Percentiles rank a stretch among this genome's conserved stretches.
Conservation (phyloP, 1,284 basidiomycete genomes). For the Malassezia furfur region DNA sequence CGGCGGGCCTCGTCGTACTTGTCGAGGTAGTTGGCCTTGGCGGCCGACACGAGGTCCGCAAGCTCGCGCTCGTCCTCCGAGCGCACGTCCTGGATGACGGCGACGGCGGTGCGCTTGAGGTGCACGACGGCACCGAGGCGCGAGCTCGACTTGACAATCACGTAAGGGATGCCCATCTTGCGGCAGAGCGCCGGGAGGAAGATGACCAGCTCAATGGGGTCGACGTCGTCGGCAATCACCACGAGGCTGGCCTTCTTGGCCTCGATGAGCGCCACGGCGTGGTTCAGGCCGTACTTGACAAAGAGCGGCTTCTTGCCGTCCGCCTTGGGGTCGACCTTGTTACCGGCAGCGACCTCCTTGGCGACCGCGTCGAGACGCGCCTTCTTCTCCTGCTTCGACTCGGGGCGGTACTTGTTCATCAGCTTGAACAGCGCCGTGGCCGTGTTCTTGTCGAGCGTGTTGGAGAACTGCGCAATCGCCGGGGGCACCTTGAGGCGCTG, state of each 20-base stretch:
- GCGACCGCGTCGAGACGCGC: slow-evolving; percentile 71
- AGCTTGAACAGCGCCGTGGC: slow-evolving; percentile 97
- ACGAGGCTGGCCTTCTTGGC: slow-evolving; percentile 96
- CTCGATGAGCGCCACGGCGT: slow-evolving; percentile 77
- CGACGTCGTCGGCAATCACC: slow-evolving; percentile 94
- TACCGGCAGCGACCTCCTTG: slow-evolving; percentile 63
- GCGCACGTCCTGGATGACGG: slow-evolving; percentile 83
- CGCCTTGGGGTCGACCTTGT: slow-evolving; percentile 47
- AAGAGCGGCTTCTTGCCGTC: slow-evolving; percentile 72
- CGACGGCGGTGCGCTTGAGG: slow-evolving; percentile 93
- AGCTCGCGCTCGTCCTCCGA: slow-evolving; percentile 90
- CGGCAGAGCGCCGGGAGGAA: slow-evolving; percentile 96
- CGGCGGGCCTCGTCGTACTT: slow-evolving; percentile 86
- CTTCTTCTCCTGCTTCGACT: slow-evolving; percentile 96
- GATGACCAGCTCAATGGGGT: slow-evolving; percentile 88
- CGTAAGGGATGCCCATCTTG: slow-evolving; percentile 98
- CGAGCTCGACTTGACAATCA: slow-evolving; percentile 92
- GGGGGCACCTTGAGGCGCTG: slow-evolving; percentile 98
- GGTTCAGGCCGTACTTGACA: slow-evolving; percentile 95
- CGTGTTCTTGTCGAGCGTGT: slow-evolving; percentile 99
- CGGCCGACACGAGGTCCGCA: slow-evolving; percentile 78
- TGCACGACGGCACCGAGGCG: slow-evolving; percentile 91
- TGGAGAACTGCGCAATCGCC: slow-evolving; percentile 92
- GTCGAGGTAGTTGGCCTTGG: slow-evolving; percentile 91
- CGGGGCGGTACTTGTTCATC: slow-evolving; percentile 87